Percentiles rank a stretch among this genome's conserved stretches.
Conservation (phyloP, 2,329 filamentous ascomycete genomes). For the Hypoxylon rubiginosum region DNA sequence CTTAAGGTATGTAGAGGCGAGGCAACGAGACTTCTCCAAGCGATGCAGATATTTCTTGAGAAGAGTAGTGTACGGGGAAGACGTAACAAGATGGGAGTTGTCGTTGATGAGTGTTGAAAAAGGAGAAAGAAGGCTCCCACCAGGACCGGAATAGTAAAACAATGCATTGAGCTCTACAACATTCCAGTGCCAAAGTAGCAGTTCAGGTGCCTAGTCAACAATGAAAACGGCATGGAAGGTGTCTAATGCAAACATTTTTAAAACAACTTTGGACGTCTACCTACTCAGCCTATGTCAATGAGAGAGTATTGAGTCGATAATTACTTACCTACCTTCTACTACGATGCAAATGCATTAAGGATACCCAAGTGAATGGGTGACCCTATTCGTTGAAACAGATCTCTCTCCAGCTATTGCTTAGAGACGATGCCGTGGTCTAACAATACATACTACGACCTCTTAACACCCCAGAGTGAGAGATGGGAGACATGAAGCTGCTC, state of each 20-base stretch:
- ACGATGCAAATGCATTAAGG: neutral
- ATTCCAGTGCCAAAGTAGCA: constrained; percentile 36
- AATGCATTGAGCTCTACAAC: constrained; percentile 36
- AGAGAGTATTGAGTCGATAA: neutral
- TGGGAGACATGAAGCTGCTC: neutral
- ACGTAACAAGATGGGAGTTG: constrained; percentile 31
- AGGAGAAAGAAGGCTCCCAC: constrained; percentile 33
- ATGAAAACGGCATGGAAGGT: constrained; percentile 39
- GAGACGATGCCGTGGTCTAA: neutral
- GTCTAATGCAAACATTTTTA: constrained; percentile 1
- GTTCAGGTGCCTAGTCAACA: constrained; percentile 8
- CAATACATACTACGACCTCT: neutral
- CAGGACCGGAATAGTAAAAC: constrained; percentile 40
- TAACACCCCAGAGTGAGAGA: neutral
- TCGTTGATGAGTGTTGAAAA: constrained; percentile 46
- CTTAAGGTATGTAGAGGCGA: constrained; percentile 2
- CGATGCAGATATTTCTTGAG: constrained; percentile 14
- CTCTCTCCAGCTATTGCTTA: neutral
- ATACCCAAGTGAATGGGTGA: neutral
- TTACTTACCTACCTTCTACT: neutral
- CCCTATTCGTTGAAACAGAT: neutral
- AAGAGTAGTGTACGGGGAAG: constrained; percentile 22
- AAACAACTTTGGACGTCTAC: neutral
- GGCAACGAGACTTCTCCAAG: constrained; percentile 8
- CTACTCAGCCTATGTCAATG: neutral